Conservation (phyloP, 495 filamentous ascomycete species). For the Neurospora sp. region DNA sequence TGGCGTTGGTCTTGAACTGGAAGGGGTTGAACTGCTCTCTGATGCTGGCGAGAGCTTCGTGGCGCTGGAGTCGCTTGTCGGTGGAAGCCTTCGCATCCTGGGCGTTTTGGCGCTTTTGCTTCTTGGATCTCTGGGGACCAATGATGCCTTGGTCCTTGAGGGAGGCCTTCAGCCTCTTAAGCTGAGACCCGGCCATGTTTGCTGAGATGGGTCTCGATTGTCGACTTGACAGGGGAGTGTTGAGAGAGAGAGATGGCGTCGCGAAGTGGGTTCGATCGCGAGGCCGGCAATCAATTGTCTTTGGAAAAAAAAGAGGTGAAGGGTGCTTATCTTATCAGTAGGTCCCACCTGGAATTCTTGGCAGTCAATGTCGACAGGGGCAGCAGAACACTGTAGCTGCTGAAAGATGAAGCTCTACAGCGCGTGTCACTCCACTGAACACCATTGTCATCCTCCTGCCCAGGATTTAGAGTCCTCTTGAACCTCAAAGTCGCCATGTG, state of each 20-base stretch:
- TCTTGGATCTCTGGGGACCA: slow-evolving; percentile 83
- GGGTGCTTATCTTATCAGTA: not conserved
- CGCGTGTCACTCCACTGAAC: not conserved
- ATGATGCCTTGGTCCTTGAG: slow-evolving; percentile 78
- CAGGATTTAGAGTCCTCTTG: not conserved
- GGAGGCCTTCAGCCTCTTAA: slow-evolving; percentile 89
- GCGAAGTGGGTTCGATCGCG: not conserved
- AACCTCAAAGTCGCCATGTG: not conserved
- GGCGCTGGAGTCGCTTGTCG: slow-evolving; percentile 60
- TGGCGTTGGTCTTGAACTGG: slow-evolving; percentile 65
- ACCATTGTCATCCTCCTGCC: not conserved
- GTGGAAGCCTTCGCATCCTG: slow-evolving; percentile 49
- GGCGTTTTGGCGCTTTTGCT: slow-evolving; percentile 67
- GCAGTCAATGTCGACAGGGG: not conserved
- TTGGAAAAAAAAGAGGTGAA: slow-evolving; percentile 10
- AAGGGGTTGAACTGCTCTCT: slow-evolving; percentile 96
- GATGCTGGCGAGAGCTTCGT: slow-evolving; percentile 67
- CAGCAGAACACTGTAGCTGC: slow-evolving; percentile 8
- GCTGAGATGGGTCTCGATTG: not conserved
- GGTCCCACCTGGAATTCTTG: not conserved
- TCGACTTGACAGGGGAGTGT: not conserved
- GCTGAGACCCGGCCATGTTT: slow-evolving; percentile 84
- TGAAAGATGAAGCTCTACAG: not conserved
- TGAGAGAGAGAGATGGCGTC: not conserved
- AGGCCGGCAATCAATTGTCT: not conserved